A percentile compares a stretch with the other conserved stretches of the same genome.
Conservation (phyloP, 495 filamentous ascomycete genomes). For the Neurospora sp. region DNA sequence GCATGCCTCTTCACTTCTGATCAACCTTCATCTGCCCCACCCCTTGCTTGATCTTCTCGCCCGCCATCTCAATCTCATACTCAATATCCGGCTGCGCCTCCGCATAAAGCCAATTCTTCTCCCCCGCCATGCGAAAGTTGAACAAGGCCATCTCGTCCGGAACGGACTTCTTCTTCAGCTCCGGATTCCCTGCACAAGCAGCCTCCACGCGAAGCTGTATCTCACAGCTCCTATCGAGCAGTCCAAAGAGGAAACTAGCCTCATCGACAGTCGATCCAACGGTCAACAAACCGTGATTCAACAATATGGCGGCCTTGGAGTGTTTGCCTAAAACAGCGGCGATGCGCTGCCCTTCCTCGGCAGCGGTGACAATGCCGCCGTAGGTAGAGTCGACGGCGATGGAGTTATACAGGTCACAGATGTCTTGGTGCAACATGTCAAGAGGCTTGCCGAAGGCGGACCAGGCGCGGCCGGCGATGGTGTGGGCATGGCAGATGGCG, state of each 20-base stretch:
- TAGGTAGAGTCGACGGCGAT: constrained; percentile 45
- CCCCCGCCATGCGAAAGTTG: constrained; percentile 44
- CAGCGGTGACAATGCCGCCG: constrained; percentile 46
- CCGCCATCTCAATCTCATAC: constrained; percentile 32
- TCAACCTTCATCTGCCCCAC: background rate
- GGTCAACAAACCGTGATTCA: constrained; percentile 47
- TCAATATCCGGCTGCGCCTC: constrained; percentile 39
- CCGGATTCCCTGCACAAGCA: constrained; percentile 24
- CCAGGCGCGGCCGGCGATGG: constrained; percentile 43
- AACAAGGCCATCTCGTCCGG: constrained; percentile 42
- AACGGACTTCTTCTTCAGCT: constrained; percentile 32
- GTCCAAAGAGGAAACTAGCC: constrained; percentile 42
- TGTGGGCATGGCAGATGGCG: constrained; percentile 48
- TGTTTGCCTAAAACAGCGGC: constrained; percentile 34
- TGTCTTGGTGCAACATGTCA: constrained; percentile 51
- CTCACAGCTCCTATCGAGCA: constrained; percentile 41
- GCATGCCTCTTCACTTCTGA: background rate
- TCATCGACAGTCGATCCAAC: constrained; percentile 46
- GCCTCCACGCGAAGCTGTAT: constrained; percentile 43
- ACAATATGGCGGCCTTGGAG: constrained; percentile 39
- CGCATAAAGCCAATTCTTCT: constrained; percentile 31
- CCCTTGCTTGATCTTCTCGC: constrained; percentile 17
- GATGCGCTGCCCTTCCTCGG: constrained; percentile 42
- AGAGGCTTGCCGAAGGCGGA: constrained; percentile 42
- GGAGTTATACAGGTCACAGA: constrained; percentile 40